Evolutionary conservation across 495 filamentous ascomycete genomes (phyloP), one percentile per base, ranked within the genome.

Genomic region (Collariella sp.): DNA sequence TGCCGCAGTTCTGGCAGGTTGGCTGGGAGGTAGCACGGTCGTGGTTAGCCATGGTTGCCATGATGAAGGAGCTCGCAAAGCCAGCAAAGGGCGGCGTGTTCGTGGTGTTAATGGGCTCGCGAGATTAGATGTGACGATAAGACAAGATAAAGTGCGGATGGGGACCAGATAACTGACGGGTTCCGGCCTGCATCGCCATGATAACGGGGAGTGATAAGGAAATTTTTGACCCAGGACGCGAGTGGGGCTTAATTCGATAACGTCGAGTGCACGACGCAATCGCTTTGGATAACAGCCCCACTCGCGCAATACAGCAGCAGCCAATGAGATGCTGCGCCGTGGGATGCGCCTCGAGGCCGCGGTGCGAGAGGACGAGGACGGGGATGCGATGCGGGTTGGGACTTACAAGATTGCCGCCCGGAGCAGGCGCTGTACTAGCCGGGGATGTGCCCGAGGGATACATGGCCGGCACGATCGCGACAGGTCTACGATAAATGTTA

Each of bases 1-100:
- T 99, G 54, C 79, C 82, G 74, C 93, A 99, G 74, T 99, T 99
- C 68, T 95, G 89, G 67, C 93, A 99, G 55, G 91, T 87, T 45
- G 93, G 93, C 93, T 98, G 83, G 73, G 81, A 76, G 68, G 80
- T 76, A 57, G 81, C 82, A 80, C 83, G 58, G 50, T 81, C 68
- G 58, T 66, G 63, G 66, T 74, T 76, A 74, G 74, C 71, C 55
- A 67, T 67, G 48, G 67, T 70, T 46, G 66, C 68, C 67, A 72
- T 72, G 53, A 33, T 62, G 52, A n/a, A 22, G 15, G 46, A 34
- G 47, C 40, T 50, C 9, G 50, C 41, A 50, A 20, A 54, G 48
- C 50, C 40, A 15, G 24, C 34, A 19, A 16, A 44, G 22, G n/a
- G 2, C 16, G 39, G 11, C 50, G 26, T 13, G 26, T 22, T 6